Evolutionary conservation across 768 basidiomycete species (phyloP).

Genomic region (Tephrocybe sp.): DNA sequence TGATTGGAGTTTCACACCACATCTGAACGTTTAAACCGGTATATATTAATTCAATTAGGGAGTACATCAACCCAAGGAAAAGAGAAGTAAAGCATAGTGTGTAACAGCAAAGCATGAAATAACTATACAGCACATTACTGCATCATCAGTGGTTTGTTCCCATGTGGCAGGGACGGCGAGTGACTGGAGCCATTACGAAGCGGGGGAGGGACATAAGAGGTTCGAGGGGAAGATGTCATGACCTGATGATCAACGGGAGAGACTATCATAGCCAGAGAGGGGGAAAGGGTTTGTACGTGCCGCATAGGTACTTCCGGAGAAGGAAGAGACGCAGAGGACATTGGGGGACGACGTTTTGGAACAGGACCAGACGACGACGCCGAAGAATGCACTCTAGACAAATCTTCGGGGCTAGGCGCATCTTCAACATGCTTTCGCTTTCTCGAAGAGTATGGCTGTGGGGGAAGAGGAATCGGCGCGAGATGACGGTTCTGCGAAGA

Average conservation of each 20-base stretch:
- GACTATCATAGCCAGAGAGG: conserved; percentile 63
- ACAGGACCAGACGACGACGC: conserved; percentile 26
- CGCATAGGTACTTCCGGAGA: conserved; percentile 27
- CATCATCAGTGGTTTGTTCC: conserved; percentile 22
- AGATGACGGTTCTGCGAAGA: conserved; percentile 40
- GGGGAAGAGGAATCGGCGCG: conserved; percentile 35
- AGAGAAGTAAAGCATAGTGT: conserved; percentile 3
- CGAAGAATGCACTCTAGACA: conserved; percentile 20
- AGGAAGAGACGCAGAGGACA: conserved; percentile 28
- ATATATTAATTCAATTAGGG: conserved; percentile 2
- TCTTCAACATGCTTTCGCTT: conserved; percentile 50
- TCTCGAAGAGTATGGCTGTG: conserved; percentile 35
- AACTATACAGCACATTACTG: conserved; percentile 12
- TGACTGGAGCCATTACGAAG: conserved; percentile 23
- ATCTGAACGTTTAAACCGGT: background rate
- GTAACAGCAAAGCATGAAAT: conserved; percentile 1
- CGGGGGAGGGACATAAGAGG: conserved; percentile 30
- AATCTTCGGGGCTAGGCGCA: conserved; percentile 22
- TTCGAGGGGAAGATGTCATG: conserved; percentile 37
- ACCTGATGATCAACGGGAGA: conserved; percentile 50
- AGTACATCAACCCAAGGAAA: conserved; percentile 4
- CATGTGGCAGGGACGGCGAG: conserved; percentile 26
- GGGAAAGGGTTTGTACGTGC: conserved; percentile 51
- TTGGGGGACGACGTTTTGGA: conserved; percentile 36
- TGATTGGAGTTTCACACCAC: too few species aligned